Evolutionary conservation across 495 filamentous ascomycete genomes (phyloP), one percentile per base, ranked within the genome.

Genomic region (Daldinia decipiens): DNA sequence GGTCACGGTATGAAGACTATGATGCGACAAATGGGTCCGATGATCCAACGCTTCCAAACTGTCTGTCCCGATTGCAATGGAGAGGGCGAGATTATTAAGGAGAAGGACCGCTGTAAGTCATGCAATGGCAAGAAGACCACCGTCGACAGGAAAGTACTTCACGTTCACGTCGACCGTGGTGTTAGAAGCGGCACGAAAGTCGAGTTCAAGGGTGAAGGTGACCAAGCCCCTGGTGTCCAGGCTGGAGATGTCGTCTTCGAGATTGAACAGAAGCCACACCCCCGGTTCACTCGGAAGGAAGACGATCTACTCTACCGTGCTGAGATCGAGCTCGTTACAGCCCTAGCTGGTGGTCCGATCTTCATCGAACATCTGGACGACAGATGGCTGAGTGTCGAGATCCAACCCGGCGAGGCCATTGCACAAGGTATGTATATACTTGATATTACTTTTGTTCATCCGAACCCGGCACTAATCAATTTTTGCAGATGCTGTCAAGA

Each of bases 1-100:
- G 95, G 95, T 74, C 87, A 89, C 67, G 96, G 95, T 81, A 96
- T 97, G 92, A 98, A 98, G 90, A 97, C 92, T 21, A 98, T 99
- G 95, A 98, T 98, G 95, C 92, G 95, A 74, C 96, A 98, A 85
- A 98, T 98, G 94, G 95, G 96, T 57, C 95, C 95, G 58, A 99
- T 99, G 95, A 98, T 98, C 77, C 96, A 98, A 83, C 92, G 95
- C 56, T 98, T 98, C 88, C 96, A 98, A 87, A 98, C 96, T 19
- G 93, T 98, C 67, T 99, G 95, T 88, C 92, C 94, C 32, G 95
- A 99, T 81, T 99, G 95, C 78, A 93, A 94, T 65, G 95, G 95
- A 66, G 96, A 98, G 79, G 94, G 96, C 54, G 96, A 99, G 83
- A 93, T 91, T 62, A 93, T 99, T 77, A 91, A 91, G 70, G 95